Conservation (phyloP, 139 green algal species). For the Micromonas pusilla region DNA sequence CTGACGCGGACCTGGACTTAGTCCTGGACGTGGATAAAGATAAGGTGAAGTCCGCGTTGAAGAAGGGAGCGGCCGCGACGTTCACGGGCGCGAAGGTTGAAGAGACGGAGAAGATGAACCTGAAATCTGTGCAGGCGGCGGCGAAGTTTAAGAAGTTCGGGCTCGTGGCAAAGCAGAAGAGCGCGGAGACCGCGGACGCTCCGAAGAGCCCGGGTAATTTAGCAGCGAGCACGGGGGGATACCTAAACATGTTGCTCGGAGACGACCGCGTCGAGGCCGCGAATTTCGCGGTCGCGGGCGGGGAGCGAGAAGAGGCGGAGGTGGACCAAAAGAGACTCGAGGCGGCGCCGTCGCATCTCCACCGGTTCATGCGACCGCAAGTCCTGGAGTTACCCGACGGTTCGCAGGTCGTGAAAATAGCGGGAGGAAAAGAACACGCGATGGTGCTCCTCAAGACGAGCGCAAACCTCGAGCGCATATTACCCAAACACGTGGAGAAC, state of each 20-base stretch:
- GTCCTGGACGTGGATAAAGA: background rate
- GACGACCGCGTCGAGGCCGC: background rate
- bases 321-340: background rate
- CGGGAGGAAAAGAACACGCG: background rate
- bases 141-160: background rate
- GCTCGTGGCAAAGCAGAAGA: background rate
- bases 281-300: background rate
- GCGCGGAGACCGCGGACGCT: background rate
- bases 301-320: background rate
- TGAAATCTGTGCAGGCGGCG: background rate
- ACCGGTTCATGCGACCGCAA: background rate
- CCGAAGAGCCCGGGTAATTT: no score
- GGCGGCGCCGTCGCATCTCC: background rate
- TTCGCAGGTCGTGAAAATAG: slow-evolving; percentile 9
- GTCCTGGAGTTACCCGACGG: background rate
- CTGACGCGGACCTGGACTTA: background rate
- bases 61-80: no score
- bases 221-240: background rate
- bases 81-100: no score
- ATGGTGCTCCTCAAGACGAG: background rate
- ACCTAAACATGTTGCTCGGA: background rate
- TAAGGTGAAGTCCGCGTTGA: no score
- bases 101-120: background rate
- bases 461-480: background rate
- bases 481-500: background rate